A percentile compares a stretch with the other conserved stretches of the same genome.
phyloP scores from a whole-genome alignment of 441 rosid species.

The Flueggea neowawraea region DNA sequence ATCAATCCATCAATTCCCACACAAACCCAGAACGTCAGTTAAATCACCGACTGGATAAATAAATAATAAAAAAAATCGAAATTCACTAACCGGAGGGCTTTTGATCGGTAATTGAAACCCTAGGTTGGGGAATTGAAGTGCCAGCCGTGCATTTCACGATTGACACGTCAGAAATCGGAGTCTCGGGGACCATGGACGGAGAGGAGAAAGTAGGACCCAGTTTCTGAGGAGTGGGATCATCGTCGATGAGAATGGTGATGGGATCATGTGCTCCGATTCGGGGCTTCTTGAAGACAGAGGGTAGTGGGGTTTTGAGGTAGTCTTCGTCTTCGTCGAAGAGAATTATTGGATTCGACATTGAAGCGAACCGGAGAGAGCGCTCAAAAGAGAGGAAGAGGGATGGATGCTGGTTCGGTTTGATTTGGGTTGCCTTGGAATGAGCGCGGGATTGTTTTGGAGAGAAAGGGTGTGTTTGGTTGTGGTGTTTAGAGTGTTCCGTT shows the following conservation, averaged over 20 bases:
- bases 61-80: not conserved
- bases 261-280: slow-evolving; percentile 23
- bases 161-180: slow-evolving; percentile 61
- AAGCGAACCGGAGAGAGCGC: not conserved
- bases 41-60: not conserved
- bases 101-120: slow-evolving; percentile 27
- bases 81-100: slow-evolving; percentile 37
- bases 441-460: slow-evolving; percentile 24
- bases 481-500: not conserved
- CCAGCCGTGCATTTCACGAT: slow-evolving; percentile 37
- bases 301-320: slow-evolving; percentile 37
- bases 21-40: not conserved
- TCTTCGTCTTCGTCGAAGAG: slow-evolving; percentile 73
- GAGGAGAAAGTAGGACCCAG: slow-evolving; percentile 18
- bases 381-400: slow-evolving; percentile 2
- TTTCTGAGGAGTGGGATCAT: slow-evolving; percentile 77
- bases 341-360: slow-evolving; percentile 51
- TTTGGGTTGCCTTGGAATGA: slow-evolving; percentile 17
- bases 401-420: no score
- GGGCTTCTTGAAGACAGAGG: slow-evolving; percentile 45
- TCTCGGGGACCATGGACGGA: slow-evolving; percentile 62
- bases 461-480: slow-evolving; percentile 1
- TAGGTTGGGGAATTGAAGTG: slow-evolving; percentile 16
- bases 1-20: not conserved
- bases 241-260: slow-evolving; percentile 51